Evolutionary conservation across 2,329 filamentous ascomycete species (phyloP), one percentile per base, ranked within the genome.

Genomic region (Clarireedia paspali): DNA sequence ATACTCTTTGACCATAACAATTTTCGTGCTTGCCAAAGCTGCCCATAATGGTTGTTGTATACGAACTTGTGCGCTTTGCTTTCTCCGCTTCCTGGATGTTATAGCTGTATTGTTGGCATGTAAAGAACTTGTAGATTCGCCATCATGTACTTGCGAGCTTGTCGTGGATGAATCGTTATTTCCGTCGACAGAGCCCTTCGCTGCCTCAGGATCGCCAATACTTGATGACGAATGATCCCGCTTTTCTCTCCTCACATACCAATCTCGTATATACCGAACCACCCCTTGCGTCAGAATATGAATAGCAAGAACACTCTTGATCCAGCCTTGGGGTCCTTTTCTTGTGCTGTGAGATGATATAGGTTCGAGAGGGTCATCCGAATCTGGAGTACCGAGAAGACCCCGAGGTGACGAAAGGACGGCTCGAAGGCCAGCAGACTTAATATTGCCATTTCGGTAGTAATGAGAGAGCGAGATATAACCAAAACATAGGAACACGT

Each of bases 1-100:
- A 65, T 89, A 89, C 72, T 91, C 91, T 74, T 95, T 94, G 68
- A 95, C 85, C 73, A 96, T 90, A 65, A 94, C 92, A 70, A 96
- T 91, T 78, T 96, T 96, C 68, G 91, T 96, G 74, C 90, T 96
- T 51, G 91, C 91, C 64, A 96, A 81, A 48, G 91, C 91, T 61
- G 91, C 90, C 91, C 91, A 96, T 62, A 96, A 82, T 49, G 91
- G 91, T 73, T 96, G 91, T 68, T 90, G 85, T 70, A 90, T 89
- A 71, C 91, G 81, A 63, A 95, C 90, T 71, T 94, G 89, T 57
- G 90, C 91, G 68, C 89, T 92, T 73, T 95, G 90, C 74, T 94
- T 92, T 73, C 88, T 84, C 74, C 89, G 87, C 75, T 90, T 94
- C 73, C 94, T 95, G 61, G 80, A 82, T 62, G 72, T 74, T 68